A percentile compares a stretch with the other conserved stretches of the same genome.
Conservation (phyloP, 805 yeast species). For the Blastobotrys mokoenaii region DNA sequence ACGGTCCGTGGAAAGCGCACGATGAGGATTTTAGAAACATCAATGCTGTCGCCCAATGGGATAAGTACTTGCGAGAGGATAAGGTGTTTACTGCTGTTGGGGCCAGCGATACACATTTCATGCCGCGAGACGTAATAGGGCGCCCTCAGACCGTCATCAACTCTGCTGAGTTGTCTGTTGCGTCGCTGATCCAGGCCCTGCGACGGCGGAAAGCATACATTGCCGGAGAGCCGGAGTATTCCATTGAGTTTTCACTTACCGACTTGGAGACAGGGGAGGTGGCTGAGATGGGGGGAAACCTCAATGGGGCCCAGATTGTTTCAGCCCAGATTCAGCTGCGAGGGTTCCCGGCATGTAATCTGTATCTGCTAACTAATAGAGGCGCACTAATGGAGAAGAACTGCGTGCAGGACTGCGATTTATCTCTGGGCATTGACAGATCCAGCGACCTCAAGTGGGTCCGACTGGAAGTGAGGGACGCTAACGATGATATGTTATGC, state of each 20-base stretch:
- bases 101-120: constrained; percentile 9
- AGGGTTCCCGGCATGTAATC: too few species aligned
- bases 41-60: constrained; percentile 9
- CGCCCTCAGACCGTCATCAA: constrained; percentile 5
- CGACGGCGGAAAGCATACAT: constrained; percentile 6
- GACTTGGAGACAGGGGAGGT: too few species aligned
- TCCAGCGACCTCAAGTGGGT: too few species aligned
- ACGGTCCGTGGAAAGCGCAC: constrained; percentile 11
- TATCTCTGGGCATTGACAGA: too few species aligned
- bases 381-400: too few species aligned
- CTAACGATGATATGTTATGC: too few species aligned
- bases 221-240: constrained; percentile 1
- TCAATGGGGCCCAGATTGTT: too few species aligned
- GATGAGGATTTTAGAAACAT: constrained; percentile 5
- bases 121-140: constrained; percentile 6
- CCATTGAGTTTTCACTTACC: neutral
- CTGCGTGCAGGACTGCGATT: too few species aligned
- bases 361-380: too few species aligned
- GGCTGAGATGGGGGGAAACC: too few species aligned
- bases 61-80: constrained; percentile 5
- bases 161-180: constrained; percentile 6
- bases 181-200: constrained; percentile 4
- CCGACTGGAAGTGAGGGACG: too few species aligned
- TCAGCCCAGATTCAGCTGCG: too few species aligned
- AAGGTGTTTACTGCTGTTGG: constrained; percentile 7